A percentile compares a stretch with the other conserved stretches of the same genome.
phyloP scores from a whole-genome alignment of 805 yeast genomes.

The Komagataella pastoris region DNA sequence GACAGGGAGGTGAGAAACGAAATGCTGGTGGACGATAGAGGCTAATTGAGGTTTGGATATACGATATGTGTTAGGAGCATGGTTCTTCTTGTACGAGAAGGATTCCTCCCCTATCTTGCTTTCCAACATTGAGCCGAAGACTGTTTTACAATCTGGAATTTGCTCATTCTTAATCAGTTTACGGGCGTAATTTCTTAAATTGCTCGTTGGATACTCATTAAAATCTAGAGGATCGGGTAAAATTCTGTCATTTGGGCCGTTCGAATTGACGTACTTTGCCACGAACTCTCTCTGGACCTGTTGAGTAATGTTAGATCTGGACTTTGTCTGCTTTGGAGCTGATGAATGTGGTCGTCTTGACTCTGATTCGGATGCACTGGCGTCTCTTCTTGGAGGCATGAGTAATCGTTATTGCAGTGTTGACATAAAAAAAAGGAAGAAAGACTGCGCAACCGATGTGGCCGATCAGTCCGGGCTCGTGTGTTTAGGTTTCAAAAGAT shows the following conservation, averaged over 20 bases:
- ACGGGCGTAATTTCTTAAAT: conserved; percentile 54
- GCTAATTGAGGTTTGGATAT: conserved; percentile 51
- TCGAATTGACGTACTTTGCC: conserved; percentile 57
- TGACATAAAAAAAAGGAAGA: not conserved
- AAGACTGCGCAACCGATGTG: not conserved
- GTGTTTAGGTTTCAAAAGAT: not conserved
- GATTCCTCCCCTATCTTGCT: conserved; percentile 69
- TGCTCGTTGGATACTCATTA: conserved; percentile 40
- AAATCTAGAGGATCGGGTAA: conserved; percentile 56
- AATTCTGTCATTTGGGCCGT: conserved; percentile 51
- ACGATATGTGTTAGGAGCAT: conserved; percentile 12
- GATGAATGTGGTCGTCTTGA: conserved; percentile 16
- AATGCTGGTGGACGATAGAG: conserved; percentile 52
- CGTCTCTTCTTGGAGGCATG: conserved; percentile 1
- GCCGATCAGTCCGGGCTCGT: not conserved
- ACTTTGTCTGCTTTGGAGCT: conserved; percentile 30
- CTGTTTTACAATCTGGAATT: conserved; percentile 46
- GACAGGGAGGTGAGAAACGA: conserved; percentile 28
- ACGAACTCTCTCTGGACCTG: conserved; percentile 60
- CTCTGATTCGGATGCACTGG: conserved; percentile 16
- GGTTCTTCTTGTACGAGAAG: conserved; percentile 21
- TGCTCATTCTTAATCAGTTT: conserved; percentile 33
- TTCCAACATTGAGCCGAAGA: conserved; percentile 57
- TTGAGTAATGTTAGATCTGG: conserved; percentile 45
- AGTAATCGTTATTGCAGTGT: not conserved